Percentiles rank a stretch among this genome's conserved stretches.
These are phyloP conservation scores for Xylaria flabelliformis DNA, from an alignment of 495 filamentous ascomycete genomes.

Conservation along the genomic window DNA sequence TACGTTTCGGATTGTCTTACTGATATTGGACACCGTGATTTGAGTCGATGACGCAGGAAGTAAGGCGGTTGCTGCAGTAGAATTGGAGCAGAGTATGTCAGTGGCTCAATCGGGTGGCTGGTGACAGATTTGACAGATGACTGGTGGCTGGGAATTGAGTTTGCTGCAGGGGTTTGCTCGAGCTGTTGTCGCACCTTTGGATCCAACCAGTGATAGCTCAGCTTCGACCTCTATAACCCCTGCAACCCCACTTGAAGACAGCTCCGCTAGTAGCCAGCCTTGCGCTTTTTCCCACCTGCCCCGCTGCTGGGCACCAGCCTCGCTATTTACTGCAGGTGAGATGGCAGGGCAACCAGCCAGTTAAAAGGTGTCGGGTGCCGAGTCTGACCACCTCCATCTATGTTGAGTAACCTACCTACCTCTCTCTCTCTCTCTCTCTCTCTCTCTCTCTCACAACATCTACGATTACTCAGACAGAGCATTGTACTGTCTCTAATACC, in stretches of 20 bases:
- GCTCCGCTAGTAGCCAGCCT: slow-evolving; percentile 30
- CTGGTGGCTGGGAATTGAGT: not conserved
- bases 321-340: slow-evolving; percentile 47
- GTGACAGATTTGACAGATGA: not conserved
- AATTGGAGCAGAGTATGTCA: not conserved
- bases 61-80: not conserved
- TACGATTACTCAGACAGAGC: not conserved
- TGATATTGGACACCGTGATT: not conserved
- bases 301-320: slow-evolving; percentile 43
- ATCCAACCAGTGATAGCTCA: not conserved
- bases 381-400: slow-evolving; percentile 30
- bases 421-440: not conserved
- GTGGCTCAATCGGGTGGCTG: slow-evolving; percentile 15
- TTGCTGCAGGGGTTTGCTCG: not conserved
- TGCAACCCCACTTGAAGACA: not conserved
- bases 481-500: not conserved
- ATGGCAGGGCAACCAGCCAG: slow-evolving; percentile 52
- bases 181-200: not conserved
- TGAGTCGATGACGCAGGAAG: not conserved
- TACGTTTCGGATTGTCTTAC: not conserved
- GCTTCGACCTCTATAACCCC: not conserved
- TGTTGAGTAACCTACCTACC: slow-evolving; percentile 3
- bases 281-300: slow-evolving; percentile 37
- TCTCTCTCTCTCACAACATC: not conserved
- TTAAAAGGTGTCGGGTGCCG: slow-evolving; percentile 33